Base-by-base conservation (phyloP, 352 stramenopile genomes). In the Phytophthora pseudosyringae region DNA sequence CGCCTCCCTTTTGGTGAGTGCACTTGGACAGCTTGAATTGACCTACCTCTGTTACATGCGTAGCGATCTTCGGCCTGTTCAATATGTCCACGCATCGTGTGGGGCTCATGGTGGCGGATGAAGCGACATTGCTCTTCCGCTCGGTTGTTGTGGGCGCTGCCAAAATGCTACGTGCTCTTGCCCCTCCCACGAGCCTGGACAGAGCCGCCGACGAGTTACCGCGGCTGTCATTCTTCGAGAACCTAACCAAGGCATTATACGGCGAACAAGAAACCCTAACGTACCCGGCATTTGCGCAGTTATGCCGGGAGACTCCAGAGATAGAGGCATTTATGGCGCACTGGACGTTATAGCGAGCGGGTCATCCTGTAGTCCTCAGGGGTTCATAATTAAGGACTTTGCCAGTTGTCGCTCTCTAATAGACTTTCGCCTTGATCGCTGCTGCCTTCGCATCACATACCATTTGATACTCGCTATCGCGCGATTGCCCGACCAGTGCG, bases 41-140 rank as follows among this genome's bases (percentile, higher is more conserved):
- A 16, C 41, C 4, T 38, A 26, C 29, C 31, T 32, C 35, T 50
- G 28, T 8, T 45, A 0, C 10, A 15, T 11, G 8, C 47, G n/a
- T 41, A 77, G 71, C 38, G 0, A 62, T 80, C 11, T 80, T 77
- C 45, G 28, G 69, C 5, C 44, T 69, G 31, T 80, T 80, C 41
- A 80, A 80, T 35, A 56, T 66, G 15, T 74, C 68, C 18, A 74
- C 59, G 33, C 61, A 74, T 50, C 71, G 63, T 10, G 38, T 53
- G 25, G 71, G 65, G 5, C 40, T 75, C 38, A 38, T 80, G 41
- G 63, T 69, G 1, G 61, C 50, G 35, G 71, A 80, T 28, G 71
- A 77, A 71, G 59, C 64, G 28, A 80, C 49, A 12, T 43, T 80
- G 39, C 46, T 80, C 12, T 66, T 75, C 21, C 64, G 71, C 35